Evolutionary conservation across 345 rosid genomes (phyloP).

Genomic region (Eucalyptus marginata): DNA sequence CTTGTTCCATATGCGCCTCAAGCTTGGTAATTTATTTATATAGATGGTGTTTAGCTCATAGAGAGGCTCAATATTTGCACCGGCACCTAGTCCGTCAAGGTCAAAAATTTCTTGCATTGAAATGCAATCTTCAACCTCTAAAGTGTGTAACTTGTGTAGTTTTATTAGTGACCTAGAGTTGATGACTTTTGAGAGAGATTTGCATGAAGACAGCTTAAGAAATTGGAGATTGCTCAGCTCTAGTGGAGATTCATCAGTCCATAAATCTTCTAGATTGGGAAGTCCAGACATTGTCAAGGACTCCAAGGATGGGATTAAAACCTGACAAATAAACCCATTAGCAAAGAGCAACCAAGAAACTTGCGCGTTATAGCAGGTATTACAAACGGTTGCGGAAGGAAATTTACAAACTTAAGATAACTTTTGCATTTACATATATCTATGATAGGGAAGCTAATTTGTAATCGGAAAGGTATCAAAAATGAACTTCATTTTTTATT

Average conservation of each 20-base stretch:
- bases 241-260: background rate
- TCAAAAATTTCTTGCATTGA: background rate
- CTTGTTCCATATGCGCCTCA: background rate
- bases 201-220: background rate
- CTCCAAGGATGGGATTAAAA: background rate
- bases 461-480: rapidly evolving
- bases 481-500: too few relatives aligned
- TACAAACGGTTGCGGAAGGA: background rate
- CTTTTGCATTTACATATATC: background rate
- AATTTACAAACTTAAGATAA: background rate
- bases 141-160: background rate
- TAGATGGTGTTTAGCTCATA: background rate
- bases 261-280: background rate
- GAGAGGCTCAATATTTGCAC: background rate
- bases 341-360: rapidly evolving
- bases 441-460: background rate
- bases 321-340: background rate
- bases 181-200: background rate
- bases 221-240: background rate
- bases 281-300: background rate
- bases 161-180: background rate
- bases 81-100: rapidly evolving
- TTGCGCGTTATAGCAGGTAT: background rate
- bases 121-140: rapidly evolving
- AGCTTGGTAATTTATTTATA: rapidly evolving